A percentile compares a stretch with the other conserved stretches of the same genome.
Evolutionary conservation across 2,329 filamentous ascomycete genomes (phyloP).

Genomic region (Sarocladium brachiariae): DNA sequence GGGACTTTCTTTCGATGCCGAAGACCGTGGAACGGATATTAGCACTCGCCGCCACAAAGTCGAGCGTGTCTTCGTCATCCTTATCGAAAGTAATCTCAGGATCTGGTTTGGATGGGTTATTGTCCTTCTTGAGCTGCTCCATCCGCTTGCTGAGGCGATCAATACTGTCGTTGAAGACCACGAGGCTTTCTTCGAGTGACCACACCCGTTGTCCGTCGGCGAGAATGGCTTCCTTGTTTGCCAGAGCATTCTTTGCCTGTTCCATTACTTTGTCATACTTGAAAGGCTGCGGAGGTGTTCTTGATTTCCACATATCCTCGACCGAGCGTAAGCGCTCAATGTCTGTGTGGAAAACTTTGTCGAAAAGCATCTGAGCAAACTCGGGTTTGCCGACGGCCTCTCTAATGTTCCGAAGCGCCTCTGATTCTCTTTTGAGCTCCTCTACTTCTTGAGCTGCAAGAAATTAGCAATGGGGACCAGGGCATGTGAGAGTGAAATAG

Average conservation of each 20-base stretch:
- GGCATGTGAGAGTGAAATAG: neutral
- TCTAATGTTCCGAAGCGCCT: conserved; percentile 76
- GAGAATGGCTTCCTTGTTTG: conserved; percentile 47
- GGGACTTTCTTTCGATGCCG: conserved; percentile 77
- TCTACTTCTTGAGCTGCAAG: conserved; percentile 67
- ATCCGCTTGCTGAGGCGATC: conserved; percentile 69
- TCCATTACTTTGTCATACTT: conserved; percentile 56
- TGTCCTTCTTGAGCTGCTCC: conserved; percentile 50
- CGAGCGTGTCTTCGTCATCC: conserved; percentile 88
- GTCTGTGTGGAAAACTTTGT: conserved; percentile 87
- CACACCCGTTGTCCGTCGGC: conserved; percentile 69
- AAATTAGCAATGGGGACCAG: conserved; percentile 11
- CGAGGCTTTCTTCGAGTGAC: conserved; percentile 76
- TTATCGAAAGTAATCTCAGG: conserved; percentile 87
- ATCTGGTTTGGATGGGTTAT: conserved; percentile 37
- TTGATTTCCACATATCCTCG: conserved; percentile 93
- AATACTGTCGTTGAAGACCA: conserved; percentile 81
- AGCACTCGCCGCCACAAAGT: conserved; percentile 86
- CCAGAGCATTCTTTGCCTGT: conserved; percentile 41
- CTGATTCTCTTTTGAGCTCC: conserved; percentile 76
- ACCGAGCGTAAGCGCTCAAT: conserved; percentile 76
- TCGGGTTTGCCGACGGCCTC: conserved; percentile 70
- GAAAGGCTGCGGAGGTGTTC: conserved; percentile 66
- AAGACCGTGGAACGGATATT: conserved; percentile 89
- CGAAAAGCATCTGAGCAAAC: conserved; percentile 75